Evolutionary conservation across 225 moss, liverwort and hornwort genomes (phyloP), one percentile per base, ranked within the genome.

Genomic region (Antitrichia curtipendula): DNA sequence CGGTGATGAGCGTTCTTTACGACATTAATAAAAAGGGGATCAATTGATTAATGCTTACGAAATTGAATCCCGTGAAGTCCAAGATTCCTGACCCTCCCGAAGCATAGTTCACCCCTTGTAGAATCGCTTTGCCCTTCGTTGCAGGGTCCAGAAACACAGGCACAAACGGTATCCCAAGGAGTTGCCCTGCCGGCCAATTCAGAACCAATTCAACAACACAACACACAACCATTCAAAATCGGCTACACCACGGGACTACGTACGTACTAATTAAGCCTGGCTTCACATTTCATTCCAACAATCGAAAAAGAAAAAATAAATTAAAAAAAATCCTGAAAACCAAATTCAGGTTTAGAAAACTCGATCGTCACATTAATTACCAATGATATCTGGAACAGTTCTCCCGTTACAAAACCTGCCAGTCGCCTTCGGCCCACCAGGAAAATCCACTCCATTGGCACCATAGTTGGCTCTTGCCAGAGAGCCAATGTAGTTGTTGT

Each of bases 81-180:
- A 96, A 87, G 36, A 96, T 94, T 8, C 96, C 95, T 38, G 94
- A 80, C 75, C 93, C 96, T 41, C 96, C 96, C 0, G 95, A 96
- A 22, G 92, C 96, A 76, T 88, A 96, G 83, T 96, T 96, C 71
- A 96, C 93, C 16, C 96, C 96, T 80, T 86, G 86, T 7, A 96
- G 90, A 65, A 95, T 89, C 15, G 85, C 93, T 15, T 16, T 22
- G 45, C 91, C 95, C 16, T 87, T 91, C 5, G 93, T 71, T 52
- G 80, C 64, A 57, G 95, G 96, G 79, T 92, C 87, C 73, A 96
- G 78, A 74, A 78, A 95, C 16, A 56, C 89, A n/a, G 96, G 95
- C 13, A 32, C 89, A 10, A 93, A 94, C 6, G 93, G 92, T 32
- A 95, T 21, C 31, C 93, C 94, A 76, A 96, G 43, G 8, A 72